Percentiles rank a stretch among this genome's conserved stretches.
phyloP scores from a whole-genome alignment of 805 yeast species.

The Gaillardinia entomophila region DNA sequence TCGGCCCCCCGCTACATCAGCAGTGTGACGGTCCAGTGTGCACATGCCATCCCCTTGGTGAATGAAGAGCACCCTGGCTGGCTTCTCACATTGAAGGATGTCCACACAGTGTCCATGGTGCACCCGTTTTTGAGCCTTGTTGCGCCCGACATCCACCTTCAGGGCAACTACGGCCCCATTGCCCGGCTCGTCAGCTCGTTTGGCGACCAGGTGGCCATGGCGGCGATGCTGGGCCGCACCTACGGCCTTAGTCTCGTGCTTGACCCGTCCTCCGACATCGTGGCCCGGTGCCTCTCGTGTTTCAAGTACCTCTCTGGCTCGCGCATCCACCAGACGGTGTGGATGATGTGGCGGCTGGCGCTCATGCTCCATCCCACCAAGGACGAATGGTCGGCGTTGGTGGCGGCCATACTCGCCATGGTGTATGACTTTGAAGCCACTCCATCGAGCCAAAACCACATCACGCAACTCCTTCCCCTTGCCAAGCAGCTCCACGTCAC shows the following conservation, averaged over 20 bases:
- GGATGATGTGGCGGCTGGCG: slow-evolving; percentile 61
- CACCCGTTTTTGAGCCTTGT: slow-evolving; percentile 54
- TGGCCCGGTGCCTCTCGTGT: slow-evolving; percentile 41
- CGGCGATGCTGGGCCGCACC: slow-evolving; percentile 13
- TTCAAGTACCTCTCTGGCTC: slow-evolving; percentile 54
- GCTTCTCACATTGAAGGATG: slow-evolving; percentile 35
- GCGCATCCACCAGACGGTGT: slow-evolving; percentile 49
- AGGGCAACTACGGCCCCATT: slow-evolving; percentile 14
- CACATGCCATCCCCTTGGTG: slow-evolving; percentile 26
- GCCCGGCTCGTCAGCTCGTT: slow-evolving; percentile 20
- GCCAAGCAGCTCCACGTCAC: slow-evolving; percentile 22
- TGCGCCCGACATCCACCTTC: slow-evolving; percentile 23
- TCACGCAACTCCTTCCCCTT: slow-evolving; percentile 24
- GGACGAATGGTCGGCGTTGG: slow-evolving; percentile 59
- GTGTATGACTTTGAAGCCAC: slow-evolving; percentile 40
- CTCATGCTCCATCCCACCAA: slow-evolving; percentile 32
- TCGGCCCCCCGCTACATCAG: slow-evolving; percentile 22
- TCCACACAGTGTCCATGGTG: slow-evolving; percentile 33
- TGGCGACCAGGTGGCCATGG: slow-evolving; percentile 21
- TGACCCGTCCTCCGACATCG: slow-evolving; percentile 41
- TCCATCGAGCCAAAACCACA: slow-evolving; percentile 19
- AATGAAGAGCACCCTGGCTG: slow-evolving; percentile 36
- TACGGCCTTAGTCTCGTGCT: slow-evolving; percentile 30
- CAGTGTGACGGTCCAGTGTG: slow-evolving; percentile 10
- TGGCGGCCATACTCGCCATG: slow-evolving; percentile 45